Evolutionary conservation across 192 early-diverging fungal species (phyloP), one percentile per base, ranked within the genome.

Genomic region (Haplosporangium gracile): DNA sequence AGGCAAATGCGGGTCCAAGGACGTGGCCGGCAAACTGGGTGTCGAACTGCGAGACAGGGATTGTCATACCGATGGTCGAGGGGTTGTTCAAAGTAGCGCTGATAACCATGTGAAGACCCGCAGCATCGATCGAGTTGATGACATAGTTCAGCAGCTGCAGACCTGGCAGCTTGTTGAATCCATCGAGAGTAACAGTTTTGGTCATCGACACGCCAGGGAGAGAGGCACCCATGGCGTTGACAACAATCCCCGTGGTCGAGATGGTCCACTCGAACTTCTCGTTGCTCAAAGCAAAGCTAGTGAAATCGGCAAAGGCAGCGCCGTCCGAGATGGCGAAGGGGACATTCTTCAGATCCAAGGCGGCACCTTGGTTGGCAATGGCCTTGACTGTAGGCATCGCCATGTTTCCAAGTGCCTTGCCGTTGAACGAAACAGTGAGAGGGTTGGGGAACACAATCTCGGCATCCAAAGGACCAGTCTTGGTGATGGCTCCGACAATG

Each of bases 401-500:
- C 22, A 90, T 81, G 7, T 70, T 29, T 82, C 91, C 91, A 20
- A 92, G 49, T 5, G 77, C 75, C 57, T 70, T 77, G 60, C 89
- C 87, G 15, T 87, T 51, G 77, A 81, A 92, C 18, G 79, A 63
- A 71, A 92, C 75, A 40, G 76, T 86, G 55, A 90, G 70, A 34
- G 88, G 85, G 42, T 74, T 73, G 70, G 89, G 88, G 82, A 93
- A 90, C 38, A 71, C 7, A 74, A 93, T 92, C 2, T 57, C 42
- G 68, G 92, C 91, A 57, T 83, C 81, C 72, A 93, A 73, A 6
- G 91, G 91, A 78, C 92, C 92, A 11, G 92, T 90, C 36, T 81
- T 53, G 20, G 81, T 82, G 57, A 93, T 90, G n/a, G 80, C 49
- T 47, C 90, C 90, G 70, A 76, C 76, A 81, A 92, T 87, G 60